Conservation (phyloP, 306 rosid genomes). For the Vicia faba region DNA sequence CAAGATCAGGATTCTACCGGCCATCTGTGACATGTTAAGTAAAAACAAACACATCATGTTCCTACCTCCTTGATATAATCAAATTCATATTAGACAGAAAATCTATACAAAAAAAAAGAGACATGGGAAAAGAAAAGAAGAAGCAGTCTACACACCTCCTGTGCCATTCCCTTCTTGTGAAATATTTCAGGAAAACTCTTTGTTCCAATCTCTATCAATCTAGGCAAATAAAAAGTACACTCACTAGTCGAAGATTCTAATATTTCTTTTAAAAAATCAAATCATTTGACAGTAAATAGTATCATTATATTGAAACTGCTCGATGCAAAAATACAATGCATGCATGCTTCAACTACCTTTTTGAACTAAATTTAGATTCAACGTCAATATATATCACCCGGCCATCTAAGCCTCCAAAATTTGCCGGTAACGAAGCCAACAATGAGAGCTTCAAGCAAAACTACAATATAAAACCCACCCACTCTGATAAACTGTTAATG, state of each 20-base stretch:
- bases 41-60: conserved; percentile 28
- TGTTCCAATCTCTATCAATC: conserved; percentile 87
- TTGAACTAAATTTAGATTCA: conserved; percentile 85
- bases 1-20: conserved; percentile 81
- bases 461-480: conserved; percentile 49
- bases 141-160: conserved; percentile 61
- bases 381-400: conserved; percentile 80
- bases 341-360: conserved; percentile 54
- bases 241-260: neutral
- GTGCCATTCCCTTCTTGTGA: conserved; percentile 74
- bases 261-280: neutral
- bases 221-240: conserved; percentile 34
- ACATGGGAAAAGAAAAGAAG: neutral
- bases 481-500: conserved; percentile 23
- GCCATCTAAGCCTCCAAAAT: conserved; percentile 83
- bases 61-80: neutral
- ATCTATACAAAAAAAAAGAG: conserved; percentile 17
- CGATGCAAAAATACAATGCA: conserved; percentile 22
- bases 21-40: conserved; percentile 61
- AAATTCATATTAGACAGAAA: conserved; percentile 20
- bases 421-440: conserved; percentile 65
- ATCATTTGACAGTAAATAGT: conserved; percentile 28
- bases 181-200: conserved; percentile 86
- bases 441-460: conserved; percentile 92
- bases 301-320: conserved; percentile 1